Base-by-base conservation (phyloP, 305 asterid species). In the Fraxinus dipetala region DNA sequence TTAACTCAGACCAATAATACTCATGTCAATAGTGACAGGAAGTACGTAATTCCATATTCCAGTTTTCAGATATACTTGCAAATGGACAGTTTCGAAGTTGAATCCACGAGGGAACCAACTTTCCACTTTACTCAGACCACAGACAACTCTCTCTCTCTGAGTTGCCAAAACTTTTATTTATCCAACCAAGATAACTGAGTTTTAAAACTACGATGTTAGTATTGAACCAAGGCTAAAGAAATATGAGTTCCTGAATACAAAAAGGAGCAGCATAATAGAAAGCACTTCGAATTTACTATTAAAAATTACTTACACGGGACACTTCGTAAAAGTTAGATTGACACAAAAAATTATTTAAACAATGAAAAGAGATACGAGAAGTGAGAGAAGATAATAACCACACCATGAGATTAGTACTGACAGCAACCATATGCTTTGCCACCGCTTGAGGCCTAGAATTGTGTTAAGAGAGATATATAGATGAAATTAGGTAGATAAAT, bases 361-460 rank as follows among this genome's bases (percentile, higher is more conserved):
- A 4, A 54, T 35, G 9, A 45, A 76, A 54, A 43, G 63, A 54
- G 76, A 80, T 77, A 34, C 83, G 67, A 84, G 10, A 72, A 63
- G 84, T 77, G 78, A 75, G 84, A 88, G 74, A 80, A 82, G 86
- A 87, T 74, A 67, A 85, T 72, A 63, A 22, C 72, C 84, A 78
- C 85, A 96, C 99, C 85, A 87, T 86, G 84, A 96, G 92, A 87
- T 96, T 96, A 85, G 99, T 96, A 88, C 99, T 96, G 87, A 96
- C 97, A 84, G 98, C 98, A 81, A 96, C 98, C 99, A 96, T 96
- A 89, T 96, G 99, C 90, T 94, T 96, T 16, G 99, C 90, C 76
- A 96, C 99, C 22, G 99, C 99, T 88, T 90, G 86, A 34, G 97
- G 96, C 88, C 99, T 94, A 85, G 48, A 83, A 83, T 82, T 40